Base-by-base conservation (phyloP, 2,329 filamentous ascomycete genomes). In the Scorias spongiosa region DNA sequence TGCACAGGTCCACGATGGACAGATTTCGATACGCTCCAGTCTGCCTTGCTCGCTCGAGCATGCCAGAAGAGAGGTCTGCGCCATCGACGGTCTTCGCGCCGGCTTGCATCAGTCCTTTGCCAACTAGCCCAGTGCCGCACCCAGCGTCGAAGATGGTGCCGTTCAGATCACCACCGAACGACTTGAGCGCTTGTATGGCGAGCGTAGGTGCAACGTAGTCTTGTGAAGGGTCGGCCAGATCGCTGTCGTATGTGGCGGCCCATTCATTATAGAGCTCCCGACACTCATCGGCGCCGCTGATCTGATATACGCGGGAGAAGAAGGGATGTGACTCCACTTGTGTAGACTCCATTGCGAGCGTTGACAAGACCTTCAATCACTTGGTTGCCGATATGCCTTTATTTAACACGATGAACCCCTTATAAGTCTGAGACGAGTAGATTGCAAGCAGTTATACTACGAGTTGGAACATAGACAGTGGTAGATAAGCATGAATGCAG, bases 41-140 rank as follows among this genome's bases (percentile, higher is more conserved):
- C 34, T 66, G 58, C 12, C 61, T 54, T 2, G 73, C 72, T n/a
- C 71, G 56, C 2, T 65, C 63, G 5, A 76, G 65, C 73, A 76
- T 76, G 29, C 68, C 66, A 1, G 65, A 62, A 42, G 67, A 71
- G 12, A 75, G 57, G 48, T 76, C 73, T 26, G 74, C 54, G 20
- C 73, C 73, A 42, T 74, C 68, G 37, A 76, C 64, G 14, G 61
- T 58, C 32, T 61, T 61, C 2, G 65, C 66, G 2, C 68, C 66
- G 29, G 62, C 53, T 34, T 63, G 56, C 18, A 64, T 60, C 2
- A 76, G 64, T 26, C 65, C 66, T 15, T 64, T 54, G 3, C 70
- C 72, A 10, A 72, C 71, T 7, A 74, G 64, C 0, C 72, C 72
- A 0, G 71, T 75, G 5, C 72, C 72, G 45, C 72, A 75, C n/a